Conservation (phyloP, 1,139 yeast species). For the Debaryomyces singareniensis region DNA sequence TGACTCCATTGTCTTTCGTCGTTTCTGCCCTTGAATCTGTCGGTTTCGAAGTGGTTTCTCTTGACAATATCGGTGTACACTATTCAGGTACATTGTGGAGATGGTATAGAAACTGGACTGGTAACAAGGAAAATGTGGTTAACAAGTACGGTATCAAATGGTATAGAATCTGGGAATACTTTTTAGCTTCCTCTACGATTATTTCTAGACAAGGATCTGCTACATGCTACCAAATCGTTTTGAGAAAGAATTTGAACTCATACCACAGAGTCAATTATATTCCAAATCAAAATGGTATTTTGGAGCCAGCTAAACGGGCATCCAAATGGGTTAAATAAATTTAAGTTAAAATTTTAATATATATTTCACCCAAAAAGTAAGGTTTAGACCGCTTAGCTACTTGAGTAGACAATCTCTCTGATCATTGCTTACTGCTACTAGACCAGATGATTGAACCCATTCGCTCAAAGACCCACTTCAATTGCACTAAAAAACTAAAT, state of each 20-base stretch:
- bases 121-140: conserved; percentile 70
- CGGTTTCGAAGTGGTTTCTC: conserved; percentile 79
- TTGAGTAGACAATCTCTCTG: too few relatives aligned
- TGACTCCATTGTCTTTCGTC: conserved; percentile 86
- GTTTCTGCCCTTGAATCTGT: conserved; percentile 70
- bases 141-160: conserved; percentile 83
- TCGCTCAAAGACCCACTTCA: too few relatives aligned
- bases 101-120: conserved; percentile 95
- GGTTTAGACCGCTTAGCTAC: too few relatives aligned
- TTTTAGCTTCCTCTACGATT: conserved; percentile 75
- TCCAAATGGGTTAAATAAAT: conserved; percentile 31
- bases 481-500: too few relatives aligned
- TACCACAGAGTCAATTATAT: conserved; percentile 79
- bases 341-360: too few relatives aligned
- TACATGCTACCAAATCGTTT: conserved; percentile 82
- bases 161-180: conserved; percentile 93
- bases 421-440: too few relatives aligned
- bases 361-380: too few relatives aligned
- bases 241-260: conserved; percentile 83
- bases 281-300: conserved; percentile 72
- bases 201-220: conserved; percentile 93
- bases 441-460: too few relatives aligned
- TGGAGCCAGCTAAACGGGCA: conserved; percentile 53
- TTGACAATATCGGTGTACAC: conserved; percentile 89
- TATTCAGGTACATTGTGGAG: conserved; percentile 89